Base-by-base conservation (phyloP, 2,329 filamentous ascomycete genomes). In the Penicillium sp. region DNA sequence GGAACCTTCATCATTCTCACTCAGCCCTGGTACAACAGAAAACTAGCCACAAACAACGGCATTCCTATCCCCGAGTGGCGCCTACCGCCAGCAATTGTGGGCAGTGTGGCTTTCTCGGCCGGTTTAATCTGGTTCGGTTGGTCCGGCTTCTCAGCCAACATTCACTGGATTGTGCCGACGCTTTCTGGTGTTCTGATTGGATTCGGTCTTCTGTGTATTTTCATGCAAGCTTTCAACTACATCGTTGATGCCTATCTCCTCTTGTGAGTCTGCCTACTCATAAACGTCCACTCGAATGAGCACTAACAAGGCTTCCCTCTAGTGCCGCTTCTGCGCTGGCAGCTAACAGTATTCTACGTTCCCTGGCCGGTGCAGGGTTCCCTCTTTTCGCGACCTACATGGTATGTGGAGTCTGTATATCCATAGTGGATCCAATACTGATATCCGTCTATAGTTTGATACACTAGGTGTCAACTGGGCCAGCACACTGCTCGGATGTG, bases 121-220 rank as follows among this genome's bases (percentile, higher is more conserved):
- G 85, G 85, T n/a, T 76, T 88, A 35, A 87, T 88, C 66, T 87
- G 84, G 83, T 59, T 87, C 86, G 84, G 84, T 52, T 88, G 85
- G 85, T 79, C 82, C 5, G 84, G 82, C n/a, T 77, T 74, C 57
- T 70, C 56, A 34, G 44, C 51, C 8, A 61, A 63, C 4, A 65
- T 77, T 28, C 55, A 66, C 47, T 72, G 69, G 69, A 66, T 69
- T 16, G 64, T 62, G 4, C 68, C 69, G 4, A 67, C 67, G 3
- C 45, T 66, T 3, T 67, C 67, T 4, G 78, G 78, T 4, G 54
- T 80, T 0, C 67, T 77, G 39, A 78, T 74, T 1, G 78, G 79
- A 2, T 79, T 79, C 47, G 78, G 78, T 8, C 71, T 81, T 36
- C 69, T 80, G 50, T 68, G 69, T 18, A 79, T 81, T 51, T 82